These are phyloP conservation scores for Collybiopsis luxurians DNA, from an alignment of 768 basidiomycete species.

Conservation along the genomic window DNA sequence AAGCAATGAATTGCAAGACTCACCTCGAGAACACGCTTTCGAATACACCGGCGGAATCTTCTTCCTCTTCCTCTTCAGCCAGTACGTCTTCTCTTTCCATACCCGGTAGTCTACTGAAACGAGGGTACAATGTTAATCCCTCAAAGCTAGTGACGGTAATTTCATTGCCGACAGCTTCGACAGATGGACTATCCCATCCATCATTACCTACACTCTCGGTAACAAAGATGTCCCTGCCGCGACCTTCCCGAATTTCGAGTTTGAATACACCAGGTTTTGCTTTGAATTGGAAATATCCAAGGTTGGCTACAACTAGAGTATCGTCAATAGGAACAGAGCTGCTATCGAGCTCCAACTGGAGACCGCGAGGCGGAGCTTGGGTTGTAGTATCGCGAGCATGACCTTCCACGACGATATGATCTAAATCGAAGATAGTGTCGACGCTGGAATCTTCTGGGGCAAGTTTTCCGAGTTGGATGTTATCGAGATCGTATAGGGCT, in stretches of 20 bases:
- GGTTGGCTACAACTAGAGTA: constrained; percentile 90
- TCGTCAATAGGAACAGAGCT: constrained; percentile 61
- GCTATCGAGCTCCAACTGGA: constrained; percentile 80
- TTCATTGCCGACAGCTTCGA: constrained; percentile 66
- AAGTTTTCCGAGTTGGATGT: constrained; percentile 79
- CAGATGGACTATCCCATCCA: constrained; percentile 80
- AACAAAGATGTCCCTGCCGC: constrained; percentile 75
- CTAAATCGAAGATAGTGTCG: constrained; percentile 81
- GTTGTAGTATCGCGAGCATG: constrained; percentile 78
- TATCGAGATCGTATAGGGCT: constrained; percentile 91
- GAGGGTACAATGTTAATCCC: constrained; percentile 85
- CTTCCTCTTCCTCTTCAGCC: constrained; percentile 35
- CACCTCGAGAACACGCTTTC: constrained; percentile 53
- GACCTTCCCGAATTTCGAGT: constrained; percentile 79
- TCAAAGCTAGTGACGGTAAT: constrained; percentile 88
- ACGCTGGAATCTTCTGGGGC: constrained; percentile 60
- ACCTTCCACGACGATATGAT: constrained; percentile 91
- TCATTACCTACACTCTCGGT: constrained; percentile 87
- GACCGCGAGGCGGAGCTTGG: constrained; percentile 77
- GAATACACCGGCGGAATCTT: constrained; percentile 36
- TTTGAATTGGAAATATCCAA: constrained; percentile 96
- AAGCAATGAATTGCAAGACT: constrained; percentile 11
- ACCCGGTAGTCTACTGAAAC: constrained; percentile 64
- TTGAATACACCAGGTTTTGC: constrained; percentile 86
- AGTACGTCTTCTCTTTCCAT: constrained; percentile 85